A percentile compares a stretch with the other conserved stretches of the same genome.
Evolutionary conservation across 164 flowering plant species (phyloP).

Genomic region (Tinospora cordifolia): DNA sequence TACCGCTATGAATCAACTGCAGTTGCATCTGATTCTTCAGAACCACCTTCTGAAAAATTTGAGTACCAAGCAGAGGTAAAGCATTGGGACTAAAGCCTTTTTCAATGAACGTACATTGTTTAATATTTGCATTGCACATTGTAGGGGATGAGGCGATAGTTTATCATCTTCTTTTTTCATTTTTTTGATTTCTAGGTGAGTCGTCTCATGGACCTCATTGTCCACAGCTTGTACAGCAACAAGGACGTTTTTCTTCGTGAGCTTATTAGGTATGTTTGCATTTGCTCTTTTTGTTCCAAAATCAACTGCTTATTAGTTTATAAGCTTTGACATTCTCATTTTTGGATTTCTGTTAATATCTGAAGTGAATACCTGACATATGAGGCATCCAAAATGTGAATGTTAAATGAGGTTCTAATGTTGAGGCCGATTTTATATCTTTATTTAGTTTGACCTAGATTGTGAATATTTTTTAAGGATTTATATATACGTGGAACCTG

Average conservation of each 20-base stretch:
- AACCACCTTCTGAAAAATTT: constrained; percentile 58
- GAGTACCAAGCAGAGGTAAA: constrained; percentile 97
- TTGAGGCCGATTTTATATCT: no score
- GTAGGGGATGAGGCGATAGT: not conserved
- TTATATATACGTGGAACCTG: no score
- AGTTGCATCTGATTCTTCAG: constrained; percentile 55
- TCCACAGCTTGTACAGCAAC: constrained; percentile 86
- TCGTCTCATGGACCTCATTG: constrained; percentile 96
- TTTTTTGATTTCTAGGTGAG: constrained; percentile 59
- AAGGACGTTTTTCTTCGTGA: constrained; percentile 94
- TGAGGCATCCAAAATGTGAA: no score
- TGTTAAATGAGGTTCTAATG: no score
- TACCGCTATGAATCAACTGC: constrained; percentile 68
- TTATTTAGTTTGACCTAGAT: no score
- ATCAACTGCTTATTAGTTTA: not conserved
- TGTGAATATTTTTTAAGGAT: no score
- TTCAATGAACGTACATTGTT: not conserved
- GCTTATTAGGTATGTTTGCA: constrained; percentile 52
- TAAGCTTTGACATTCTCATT: not conserved
- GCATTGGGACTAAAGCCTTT: not conserved
- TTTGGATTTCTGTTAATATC: not conserved
- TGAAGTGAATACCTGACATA: not conserved
- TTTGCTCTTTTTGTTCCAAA: not conserved
- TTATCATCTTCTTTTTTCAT: not conserved
- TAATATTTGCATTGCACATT: not conserved